Evolutionary conservation across 2,329 filamentous ascomycete species (phyloP).

Genomic region (Phaeosphaeriaceae sp.): DNA sequence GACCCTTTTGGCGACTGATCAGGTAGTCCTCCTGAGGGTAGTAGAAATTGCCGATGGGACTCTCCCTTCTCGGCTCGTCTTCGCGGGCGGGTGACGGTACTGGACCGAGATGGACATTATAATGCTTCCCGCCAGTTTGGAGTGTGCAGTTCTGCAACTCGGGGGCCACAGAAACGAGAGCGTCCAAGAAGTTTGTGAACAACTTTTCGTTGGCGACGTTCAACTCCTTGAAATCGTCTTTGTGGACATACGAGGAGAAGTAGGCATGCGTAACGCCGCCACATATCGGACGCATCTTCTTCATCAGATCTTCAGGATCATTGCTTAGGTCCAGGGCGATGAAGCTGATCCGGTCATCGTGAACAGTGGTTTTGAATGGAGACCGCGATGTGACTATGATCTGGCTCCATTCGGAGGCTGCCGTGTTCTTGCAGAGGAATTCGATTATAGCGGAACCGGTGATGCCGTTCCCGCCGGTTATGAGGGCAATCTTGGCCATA

Average conservation of each 20-base stretch:
- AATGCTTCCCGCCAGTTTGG: constrained; percentile 15
- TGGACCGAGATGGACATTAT: constrained; percentile 10
- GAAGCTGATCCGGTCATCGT: constrained; percentile 10
- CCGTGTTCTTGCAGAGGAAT: constrained; percentile 6
- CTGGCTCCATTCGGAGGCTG: constrained; percentile 1
- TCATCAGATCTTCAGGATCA: not conserved
- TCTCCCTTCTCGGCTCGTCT: not conserved
- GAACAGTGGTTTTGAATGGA: constrained; percentile 7
- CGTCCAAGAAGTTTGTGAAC: constrained; percentile 9
- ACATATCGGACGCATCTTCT: constrained; percentile 4
- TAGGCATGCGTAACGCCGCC: constrained; percentile 12
- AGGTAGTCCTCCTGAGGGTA: constrained; percentile 14
- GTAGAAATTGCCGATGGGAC: constrained; percentile 10
- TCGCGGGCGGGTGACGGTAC: constrained; percentile 7
- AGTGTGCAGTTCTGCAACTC: constrained; percentile 4
- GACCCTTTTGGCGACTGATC: not conserved
- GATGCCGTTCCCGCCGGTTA: constrained; percentile 15
- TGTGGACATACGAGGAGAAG: constrained; percentile 14
- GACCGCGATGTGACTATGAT: constrained; percentile 15
- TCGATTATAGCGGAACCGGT: constrained; percentile 13
- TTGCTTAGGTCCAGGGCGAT: constrained; percentile 9
- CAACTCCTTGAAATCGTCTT: constrained; percentile 10
- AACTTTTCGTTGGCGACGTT: constrained; percentile 1
- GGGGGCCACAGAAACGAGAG: constrained; percentile 2
- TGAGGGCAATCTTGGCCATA: constrained; percentile 5